phyloP scores from a whole-genome alignment of 1,139 yeast species.

The Nematodospora anomalae region DNA sequence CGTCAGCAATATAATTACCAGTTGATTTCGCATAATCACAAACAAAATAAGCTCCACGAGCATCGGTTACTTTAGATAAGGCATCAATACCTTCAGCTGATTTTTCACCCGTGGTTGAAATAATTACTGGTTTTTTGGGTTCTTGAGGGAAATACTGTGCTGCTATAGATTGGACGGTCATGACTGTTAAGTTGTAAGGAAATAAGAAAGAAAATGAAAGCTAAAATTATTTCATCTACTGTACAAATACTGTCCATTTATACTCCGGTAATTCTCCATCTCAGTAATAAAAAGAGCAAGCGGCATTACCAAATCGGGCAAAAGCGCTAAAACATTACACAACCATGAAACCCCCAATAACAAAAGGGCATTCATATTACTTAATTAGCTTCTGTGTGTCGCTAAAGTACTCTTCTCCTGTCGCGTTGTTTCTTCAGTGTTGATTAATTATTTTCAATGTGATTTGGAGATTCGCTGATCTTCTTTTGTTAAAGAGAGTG shows the following conservation, averaged over 20 bases:
- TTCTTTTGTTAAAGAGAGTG: too few relatives aligned
- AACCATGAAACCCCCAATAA: too few relatives aligned
- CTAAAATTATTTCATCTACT: too few relatives aligned
- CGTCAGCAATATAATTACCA: slow-evolving; percentile 73
- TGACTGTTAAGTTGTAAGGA: not conserved
- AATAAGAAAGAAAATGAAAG: not conserved
- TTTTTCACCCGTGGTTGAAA: slow-evolving; percentile 56
- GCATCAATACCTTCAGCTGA: slow-evolving; percentile 45
- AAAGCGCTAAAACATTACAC: too few relatives aligned
- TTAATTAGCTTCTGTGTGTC: not conserved
- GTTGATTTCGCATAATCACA: slow-evolving; percentile 66
- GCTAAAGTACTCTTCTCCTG: too few relatives aligned
- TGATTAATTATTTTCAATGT: too few relatives aligned
- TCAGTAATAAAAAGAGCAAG: too few relatives aligned
- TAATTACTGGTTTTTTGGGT: slow-evolving; percentile 59
- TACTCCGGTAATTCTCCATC: too few relatives aligned
- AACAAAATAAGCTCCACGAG: slow-evolving; percentile 65
- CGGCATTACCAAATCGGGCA: not conserved
- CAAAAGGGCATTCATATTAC: too few relatives aligned
- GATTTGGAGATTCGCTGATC: too few relatives aligned
- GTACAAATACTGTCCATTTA: too few relatives aligned
- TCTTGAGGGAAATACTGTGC: slow-evolving; percentile 64
- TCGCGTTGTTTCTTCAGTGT: too few relatives aligned
- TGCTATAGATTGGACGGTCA: slow-evolving; percentile 37
- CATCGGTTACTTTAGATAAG: slow-evolving; percentile 58